A percentile compares a stretch with the other conserved stretches of the same genome.
These are phyloP conservation scores for Pseudopyricularia cyperi DNA, from an alignment of 2,329 filamentous ascomycete genomes.

Conservation along the genomic window DNA sequence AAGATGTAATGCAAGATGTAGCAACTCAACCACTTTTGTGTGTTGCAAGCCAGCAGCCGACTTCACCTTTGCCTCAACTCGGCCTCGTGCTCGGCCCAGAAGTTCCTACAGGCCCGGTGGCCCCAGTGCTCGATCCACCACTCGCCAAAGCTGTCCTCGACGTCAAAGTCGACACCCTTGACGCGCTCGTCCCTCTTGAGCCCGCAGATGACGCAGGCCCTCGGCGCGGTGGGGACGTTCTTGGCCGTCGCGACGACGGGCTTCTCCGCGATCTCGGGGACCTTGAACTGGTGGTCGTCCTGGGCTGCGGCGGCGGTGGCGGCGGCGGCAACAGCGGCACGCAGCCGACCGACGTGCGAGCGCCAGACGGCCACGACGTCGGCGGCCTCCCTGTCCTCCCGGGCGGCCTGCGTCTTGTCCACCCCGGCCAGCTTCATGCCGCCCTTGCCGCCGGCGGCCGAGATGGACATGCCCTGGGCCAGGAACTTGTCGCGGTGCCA, in stretches of 20 bases:
- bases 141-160: conserved; percentile 88
- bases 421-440: conserved; percentile 80
- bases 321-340: conserved; percentile 56
- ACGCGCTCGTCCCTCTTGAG: conserved; percentile 79
- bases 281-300: conserved; percentile 28
- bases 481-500: conserved; percentile 86
- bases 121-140: conserved; percentile 94
- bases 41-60: not conserved
- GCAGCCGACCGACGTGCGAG: conserved; percentile 59
- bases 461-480: conserved; percentile 80
- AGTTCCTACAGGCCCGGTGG: conserved; percentile 65
- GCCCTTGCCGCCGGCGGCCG: conserved; percentile 59
- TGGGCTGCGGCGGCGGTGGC: conserved; percentile 49
- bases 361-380: conserved; percentile 69
- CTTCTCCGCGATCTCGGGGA: conserved; percentile 61
- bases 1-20: conserved; percentile 6
- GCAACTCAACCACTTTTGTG: not conserved
- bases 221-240: conserved; percentile 59
- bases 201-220: conserved; percentile 75
- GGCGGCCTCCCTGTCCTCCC: conserved; percentile 73
- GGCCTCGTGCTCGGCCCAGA: conserved; percentile 70
- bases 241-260: conserved; percentile 57
- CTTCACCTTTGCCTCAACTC: conserved; percentile 36
- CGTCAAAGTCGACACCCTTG: conserved; percentile 57
- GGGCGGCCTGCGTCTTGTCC: conserved; percentile 68